A percentile compares a stretch with the other conserved stretches of the same genome.
Conservation (phyloP, 139 green algal genomes). For the Chlorella vulgaris region DNA sequence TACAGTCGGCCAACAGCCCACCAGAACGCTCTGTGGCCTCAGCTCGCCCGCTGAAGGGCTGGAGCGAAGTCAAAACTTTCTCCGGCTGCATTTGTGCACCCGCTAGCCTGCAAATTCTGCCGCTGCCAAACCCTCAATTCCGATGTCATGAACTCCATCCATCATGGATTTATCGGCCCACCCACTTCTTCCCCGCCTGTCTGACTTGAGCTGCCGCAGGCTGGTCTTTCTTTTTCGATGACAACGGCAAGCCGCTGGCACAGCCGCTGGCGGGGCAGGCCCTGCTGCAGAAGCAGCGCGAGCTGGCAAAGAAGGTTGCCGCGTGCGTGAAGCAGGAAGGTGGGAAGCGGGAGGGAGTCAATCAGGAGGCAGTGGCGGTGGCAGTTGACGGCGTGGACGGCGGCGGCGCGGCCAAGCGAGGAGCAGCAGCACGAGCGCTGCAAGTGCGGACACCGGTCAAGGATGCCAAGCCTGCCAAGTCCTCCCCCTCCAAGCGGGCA, state of each 20-base stretch:
- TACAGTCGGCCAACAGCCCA: too few relatives aligned
- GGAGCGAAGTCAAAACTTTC: too few relatives aligned
- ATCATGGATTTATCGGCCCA: too few relatives aligned
- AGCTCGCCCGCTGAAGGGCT: too few relatives aligned
- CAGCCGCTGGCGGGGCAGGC: conserved; percentile 10
- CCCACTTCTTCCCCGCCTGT: too few relatives aligned
- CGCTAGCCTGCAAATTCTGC: too few relatives aligned
- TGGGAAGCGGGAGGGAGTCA: not conserved
- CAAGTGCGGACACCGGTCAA: not conserved
- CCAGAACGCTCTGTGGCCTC: too few relatives aligned
- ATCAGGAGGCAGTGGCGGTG: not conserved
- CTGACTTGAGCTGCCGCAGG: too few relatives aligned
- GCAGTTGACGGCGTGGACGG: too few relatives aligned
- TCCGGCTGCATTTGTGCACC: too few relatives aligned
- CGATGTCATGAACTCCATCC: too few relatives aligned
- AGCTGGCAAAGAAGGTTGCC: not conserved
- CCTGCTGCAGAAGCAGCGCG: conserved; percentile 8
- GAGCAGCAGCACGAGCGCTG: not conserved
- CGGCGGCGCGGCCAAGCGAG: not conserved
- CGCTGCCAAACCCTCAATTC: too few relatives aligned
- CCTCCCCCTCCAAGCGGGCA: not conserved
- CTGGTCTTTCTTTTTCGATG: conserved; percentile 20
- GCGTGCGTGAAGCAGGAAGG: not conserved
- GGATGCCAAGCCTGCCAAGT: not conserved
- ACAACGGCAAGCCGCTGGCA: conserved; percentile 20